phyloP scores from a whole-genome alignment of 768 basidiomycete genomes.

The Suillus plorans region DNA sequence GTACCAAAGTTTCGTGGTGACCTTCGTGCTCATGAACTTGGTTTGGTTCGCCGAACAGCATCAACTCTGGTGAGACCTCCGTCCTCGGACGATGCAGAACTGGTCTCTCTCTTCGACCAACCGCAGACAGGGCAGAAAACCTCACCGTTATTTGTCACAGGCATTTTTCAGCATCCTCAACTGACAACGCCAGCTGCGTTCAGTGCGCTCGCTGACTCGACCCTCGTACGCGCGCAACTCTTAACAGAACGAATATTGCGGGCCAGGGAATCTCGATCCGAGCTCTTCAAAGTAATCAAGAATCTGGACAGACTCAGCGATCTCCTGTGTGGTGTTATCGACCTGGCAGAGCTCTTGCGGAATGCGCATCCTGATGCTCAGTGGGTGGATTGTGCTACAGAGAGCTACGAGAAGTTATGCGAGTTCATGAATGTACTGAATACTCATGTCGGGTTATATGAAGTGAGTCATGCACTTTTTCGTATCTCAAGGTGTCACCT shows the following conservation, averaged over 20 bases:
- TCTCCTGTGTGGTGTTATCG: slow-evolving; percentile 93
- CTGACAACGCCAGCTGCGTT: slow-evolving; percentile 72
- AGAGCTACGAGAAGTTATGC: slow-evolving; percentile 88
- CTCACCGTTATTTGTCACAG: slow-evolving; percentile 56
- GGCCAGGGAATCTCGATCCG: slow-evolving; percentile 67
- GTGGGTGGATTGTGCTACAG: slow-evolving; percentile 85
- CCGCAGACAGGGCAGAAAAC: slow-evolving; percentile 41
- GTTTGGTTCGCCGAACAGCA: slow-evolving; percentile 26
- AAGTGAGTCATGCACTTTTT: slow-evolving; percentile 51
- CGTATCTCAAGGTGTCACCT: neutral
- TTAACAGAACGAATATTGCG: slow-evolving; percentile 83
- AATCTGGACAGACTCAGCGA: slow-evolving; percentile 96
- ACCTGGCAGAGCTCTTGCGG: slow-evolving; percentile 90
- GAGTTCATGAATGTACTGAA: slow-evolving; percentile 98
- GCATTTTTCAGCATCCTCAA: slow-evolving; percentile 80
- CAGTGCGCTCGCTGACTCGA: slow-evolving; percentile 71
- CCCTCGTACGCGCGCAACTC: slow-evolving; percentile 74
- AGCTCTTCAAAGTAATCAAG: slow-evolving; percentile 87
- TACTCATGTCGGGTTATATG: slow-evolving; percentile 86
- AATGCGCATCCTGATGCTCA: slow-evolving; percentile 86
- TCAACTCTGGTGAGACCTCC: slow-evolving; percentile 51
- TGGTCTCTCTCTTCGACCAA: slow-evolving; percentile 72
- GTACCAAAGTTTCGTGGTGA: slow-evolving; percentile 44
- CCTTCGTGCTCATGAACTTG: slow-evolving; percentile 32
- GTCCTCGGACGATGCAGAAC: slow-evolving; percentile 61